Evolutionary conservation across 2,329 filamentous ascomycete genomes (phyloP), one percentile per base, ranked within the genome.

Genomic region (Alternaria postmessia): DNA sequence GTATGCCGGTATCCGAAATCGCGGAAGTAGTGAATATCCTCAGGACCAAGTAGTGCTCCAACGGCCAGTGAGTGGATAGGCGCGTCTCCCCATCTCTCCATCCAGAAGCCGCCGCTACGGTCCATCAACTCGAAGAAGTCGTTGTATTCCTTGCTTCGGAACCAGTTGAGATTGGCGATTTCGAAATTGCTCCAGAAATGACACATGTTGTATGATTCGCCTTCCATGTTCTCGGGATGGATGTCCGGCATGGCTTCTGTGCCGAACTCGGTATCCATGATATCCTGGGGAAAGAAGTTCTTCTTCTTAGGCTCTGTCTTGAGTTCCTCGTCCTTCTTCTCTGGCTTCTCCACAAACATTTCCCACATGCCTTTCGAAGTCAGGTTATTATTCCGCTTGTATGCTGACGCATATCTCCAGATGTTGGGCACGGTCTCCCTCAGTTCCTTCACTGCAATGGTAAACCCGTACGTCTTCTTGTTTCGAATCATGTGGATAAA

Each of bases 111-210:
- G 67, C 95, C 95, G 77, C 94, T 97, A 64, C 90, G 89, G 78
- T 99, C 95, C 94, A 99, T 97, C 91, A 96, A 96, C 74, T 97
- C 85, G 79, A 99, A 99, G 80, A 99, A 99, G 68, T 97, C 95
- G 71, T 96, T 91, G 78, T 99, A 99, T 75, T 93, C 91, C 81
- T 97, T 94, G 83, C 94, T 97, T 70, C 95, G 89, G 87, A 98
- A 98, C 88, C 93, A 99, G 81, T 92, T 91, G 62, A 99, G 86
- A 61, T 89, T 89, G 14, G 95, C 95, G 81, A 99, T 99, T 80
- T 99, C 95, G 70, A 99, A 99, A 79, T 99, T 99, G 79, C 93
- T 97, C 95, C 95, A 99, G 84, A 97, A 99, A 83, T 99, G 95
- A 79, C 95, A 99, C 95, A 99, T 99, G 82, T 99, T 99, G 85